phyloP scores from a whole-genome alignment of 768 basidiomycete genomes.

The Rhodotorula toruloides region DNA sequence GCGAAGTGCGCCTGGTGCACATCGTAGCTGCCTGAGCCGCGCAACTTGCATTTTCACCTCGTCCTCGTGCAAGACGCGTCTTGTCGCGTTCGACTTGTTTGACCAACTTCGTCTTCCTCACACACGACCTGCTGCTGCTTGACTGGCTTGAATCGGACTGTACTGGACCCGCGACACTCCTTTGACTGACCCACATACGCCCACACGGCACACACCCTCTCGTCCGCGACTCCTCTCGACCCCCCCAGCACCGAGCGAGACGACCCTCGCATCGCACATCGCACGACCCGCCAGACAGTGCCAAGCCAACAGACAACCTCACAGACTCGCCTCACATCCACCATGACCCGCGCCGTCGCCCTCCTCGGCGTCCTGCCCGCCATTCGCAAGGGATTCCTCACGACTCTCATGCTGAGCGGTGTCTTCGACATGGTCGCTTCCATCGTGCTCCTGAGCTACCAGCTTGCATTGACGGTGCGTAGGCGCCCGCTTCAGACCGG shows the following conservation, averaged over 20 bases:
- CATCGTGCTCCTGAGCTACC: slow-evolving; percentile 31
- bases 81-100: neutral
- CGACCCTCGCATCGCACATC: too few relatives aligned
- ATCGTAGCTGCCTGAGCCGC: neutral
- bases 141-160: neutral
- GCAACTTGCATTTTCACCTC: neutral
- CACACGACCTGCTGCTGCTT: neutral
- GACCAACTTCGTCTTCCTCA: neutral
- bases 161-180: neutral
- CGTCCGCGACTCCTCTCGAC: neutral
- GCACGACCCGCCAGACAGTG: neutral
- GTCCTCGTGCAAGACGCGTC: neutral
- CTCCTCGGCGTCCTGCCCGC: slow-evolving; percentile 6
- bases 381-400: neutral
- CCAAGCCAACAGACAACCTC: neutral
- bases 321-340: neutral
- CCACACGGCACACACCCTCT: slow-evolving; percentile 32
- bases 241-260: too few relatives aligned
- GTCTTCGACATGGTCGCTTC: slow-evolving; percentile 11
- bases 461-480: slow-evolving; percentile 20
- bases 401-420: neutral
- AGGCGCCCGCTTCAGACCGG: too few relatives aligned
- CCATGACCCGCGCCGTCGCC: neutral
- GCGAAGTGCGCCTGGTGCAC: slow-evolving; percentile 24
- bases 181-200: slow-evolving; percentile 23